Evolutionary conservation across 345 rosid genomes (phyloP).

Genomic region (Rhizophora apiculata): DNA sequence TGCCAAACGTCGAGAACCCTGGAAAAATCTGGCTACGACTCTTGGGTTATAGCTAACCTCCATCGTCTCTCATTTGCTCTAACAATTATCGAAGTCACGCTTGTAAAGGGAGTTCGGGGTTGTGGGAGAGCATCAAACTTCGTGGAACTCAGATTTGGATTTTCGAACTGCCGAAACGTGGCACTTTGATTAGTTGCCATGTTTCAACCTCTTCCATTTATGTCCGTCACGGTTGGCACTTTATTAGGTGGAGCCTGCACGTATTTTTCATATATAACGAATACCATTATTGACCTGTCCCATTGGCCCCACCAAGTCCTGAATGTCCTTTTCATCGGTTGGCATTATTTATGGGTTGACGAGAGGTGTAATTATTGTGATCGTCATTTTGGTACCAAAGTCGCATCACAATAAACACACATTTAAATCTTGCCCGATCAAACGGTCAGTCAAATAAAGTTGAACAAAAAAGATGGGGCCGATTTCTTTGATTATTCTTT

Average conservation of each 20-base stretch:
- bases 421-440: too few species aligned
- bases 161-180: not conserved
- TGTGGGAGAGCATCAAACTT: not conserved
- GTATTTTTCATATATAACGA: conserved; percentile 4
- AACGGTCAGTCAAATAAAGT: too few species aligned
- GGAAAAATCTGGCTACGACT: conserved; percentile 20
- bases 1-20: conserved; percentile 11
- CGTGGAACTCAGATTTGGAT: too few species aligned
- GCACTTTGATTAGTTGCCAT: not conserved
- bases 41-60: conserved; percentile 7
- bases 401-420: too few species aligned
- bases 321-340: conserved; percentile 58
- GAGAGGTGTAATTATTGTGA: too few species aligned
- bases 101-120: not conserved
- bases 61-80: conserved; percentile 25
- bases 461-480: too few species aligned
- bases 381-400: too few species aligned
- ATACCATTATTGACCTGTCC: conserved; percentile 50
- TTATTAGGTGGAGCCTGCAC: not conserved
- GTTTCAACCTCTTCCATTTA: too few species aligned
- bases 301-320: conserved; percentile 64
- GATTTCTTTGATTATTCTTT: too few species aligned
- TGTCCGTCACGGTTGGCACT: too few species aligned
- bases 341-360: conserved; percentile 54
- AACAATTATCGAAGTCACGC: conserved; percentile 16